phyloP scores from a whole-genome alignment of 257 asterid genomes.

The Ligustrum vulgare region DNA sequence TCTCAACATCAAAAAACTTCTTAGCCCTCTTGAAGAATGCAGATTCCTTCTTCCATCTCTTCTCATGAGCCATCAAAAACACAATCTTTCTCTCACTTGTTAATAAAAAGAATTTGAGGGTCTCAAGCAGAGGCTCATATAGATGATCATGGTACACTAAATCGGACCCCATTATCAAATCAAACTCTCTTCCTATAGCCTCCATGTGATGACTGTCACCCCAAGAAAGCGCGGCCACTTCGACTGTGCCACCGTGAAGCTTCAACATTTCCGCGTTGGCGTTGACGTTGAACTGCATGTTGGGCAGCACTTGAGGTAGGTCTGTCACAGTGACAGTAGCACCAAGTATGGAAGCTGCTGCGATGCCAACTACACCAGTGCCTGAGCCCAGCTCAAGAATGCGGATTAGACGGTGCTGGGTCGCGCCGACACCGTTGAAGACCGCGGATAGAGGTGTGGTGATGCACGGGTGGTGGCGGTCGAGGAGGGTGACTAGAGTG shows the following conservation, averaged over 20 bases:
- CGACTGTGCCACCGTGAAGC: constrained; percentile 46
- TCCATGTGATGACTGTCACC: constrained; percentile 62
- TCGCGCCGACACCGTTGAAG: neutral
- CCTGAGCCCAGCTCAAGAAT: constrained; percentile 96
- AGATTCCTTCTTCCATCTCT: constrained; percentile 81
- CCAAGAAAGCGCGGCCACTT: constrained; percentile 67
- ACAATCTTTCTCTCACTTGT: constrained; percentile 38
- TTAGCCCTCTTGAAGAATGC: constrained; percentile 63
- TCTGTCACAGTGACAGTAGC: constrained; percentile 78
- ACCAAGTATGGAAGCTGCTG: constrained; percentile 74
- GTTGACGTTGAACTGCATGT: constrained; percentile 59
- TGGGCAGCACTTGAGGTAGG: constrained; percentile 76
- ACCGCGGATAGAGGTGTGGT: constrained; percentile 33
- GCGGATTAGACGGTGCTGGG: constrained; percentile 39
- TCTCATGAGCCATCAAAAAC: constrained; percentile 78
- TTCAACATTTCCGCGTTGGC: constrained; percentile 47
- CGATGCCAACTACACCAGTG: constrained; percentile 81
- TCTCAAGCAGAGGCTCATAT: constrained; percentile 59
- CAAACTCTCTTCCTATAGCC: constrained; percentile 57
- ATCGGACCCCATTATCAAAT: constrained; percentile 78
- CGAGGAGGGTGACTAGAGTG: constrained; percentile 67
- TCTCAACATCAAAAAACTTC: constrained; percentile 49
- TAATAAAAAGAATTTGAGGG: constrained; percentile 48
- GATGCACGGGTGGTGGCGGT: constrained; percentile 30
- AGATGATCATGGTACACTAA: constrained; percentile 75